Evolutionary conservation across 352 stramenopile species (phyloP), one percentile per base, ranked within the genome.

Genomic region (Globisporangium takayamanum): DNA sequence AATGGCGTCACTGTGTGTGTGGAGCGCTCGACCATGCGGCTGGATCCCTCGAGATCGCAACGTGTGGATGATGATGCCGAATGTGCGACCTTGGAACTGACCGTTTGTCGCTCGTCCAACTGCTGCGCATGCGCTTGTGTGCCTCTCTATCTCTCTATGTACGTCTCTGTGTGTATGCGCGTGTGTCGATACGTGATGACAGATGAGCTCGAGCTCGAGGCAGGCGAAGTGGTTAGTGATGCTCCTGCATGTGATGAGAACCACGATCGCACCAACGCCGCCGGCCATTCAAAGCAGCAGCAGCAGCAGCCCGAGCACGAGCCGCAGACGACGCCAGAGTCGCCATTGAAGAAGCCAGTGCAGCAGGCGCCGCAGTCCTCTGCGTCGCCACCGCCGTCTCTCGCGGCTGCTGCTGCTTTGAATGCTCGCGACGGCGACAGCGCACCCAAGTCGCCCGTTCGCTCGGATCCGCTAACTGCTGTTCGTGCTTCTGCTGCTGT

Each of bases 161-260:
- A 22, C 22, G 22, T 22, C 22, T 22, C 22, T 22, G 22, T 22
- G 22, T 22, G 22, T 22, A 22, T 22, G 22, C 22, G 22, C 22
- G 22, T 22, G 22, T 22, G 22, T 22, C 22, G 22, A 22, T 22
- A 22, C 22, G 20, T 14, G 12, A 18, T n/a, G 26, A 36, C 44
- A 84, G 75, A 84, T n/a, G 60, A 80, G 33, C 58, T 73, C 59
- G 75, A 84, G 28, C 64, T 80, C 26, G 75, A 84, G 66, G 75
- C 73, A 57, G 75, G 75, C 63, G 72, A 82, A 80, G 68, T 81
- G 73, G 73, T 84, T 59, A 78, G 68, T 85, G 73, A 41, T 10
- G 30, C 30, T 8, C 37, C 26, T 64, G 36, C n/a, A 57, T 70
- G 50, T 49, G 55, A 55, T 66, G 46, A 62, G 41, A 53, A 53